Base-by-base conservation (phyloP, 495 filamentous ascomycete species). In the Polyplosphaeria fusca region DNA sequence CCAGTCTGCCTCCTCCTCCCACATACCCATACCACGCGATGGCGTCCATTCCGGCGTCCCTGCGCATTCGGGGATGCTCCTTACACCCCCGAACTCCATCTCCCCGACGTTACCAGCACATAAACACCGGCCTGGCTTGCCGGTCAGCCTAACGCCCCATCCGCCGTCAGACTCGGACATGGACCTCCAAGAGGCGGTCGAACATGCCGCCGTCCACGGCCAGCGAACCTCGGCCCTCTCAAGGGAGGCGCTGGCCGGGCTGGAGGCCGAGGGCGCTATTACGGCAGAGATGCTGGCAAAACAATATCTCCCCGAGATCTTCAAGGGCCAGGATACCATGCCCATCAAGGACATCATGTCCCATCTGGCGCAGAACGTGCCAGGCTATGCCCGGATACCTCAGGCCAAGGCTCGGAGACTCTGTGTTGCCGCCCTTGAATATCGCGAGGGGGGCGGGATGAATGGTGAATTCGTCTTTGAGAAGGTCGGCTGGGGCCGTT, bases 401-500 rank as follows among this genome's bases (percentile, higher is more conserved):
- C 89, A 92, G 16, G 86, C 91, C 40, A 96, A 94, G 73, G 92
- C 93, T 39, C 82, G 93, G 63, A 83, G 93, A 67, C 74, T 95
- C 30, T 88, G 95, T 2, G 91, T 94, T 18, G 85, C 82, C 19
- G 91, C 90, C 30, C 70, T 96, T 28, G 90, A 95, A 73, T 81
- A 84, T 63, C 83, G 86, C 61, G 79, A 75, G 25, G 81, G 82
- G 35, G 88, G 85, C 47, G 77, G 85, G 38, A 55, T 71, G 11
- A 72, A 85, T 49, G 84, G 86, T 61, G 87, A 92, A 49, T 87
- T 97, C 49, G 78, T 86, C 61, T 98, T 96, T 65, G 87, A 94
- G 69, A 98, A 98, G 74, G 86, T 95, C 54, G 93, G 93, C 55
- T 98, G 93, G 93, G 93, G 93, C 44, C 84, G 89, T 42, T 98